These are phyloP conservation scores for Taphrina sp. DNA, from an alignment of 1,139 yeast genomes.

Conservation along the genomic window DNA sequence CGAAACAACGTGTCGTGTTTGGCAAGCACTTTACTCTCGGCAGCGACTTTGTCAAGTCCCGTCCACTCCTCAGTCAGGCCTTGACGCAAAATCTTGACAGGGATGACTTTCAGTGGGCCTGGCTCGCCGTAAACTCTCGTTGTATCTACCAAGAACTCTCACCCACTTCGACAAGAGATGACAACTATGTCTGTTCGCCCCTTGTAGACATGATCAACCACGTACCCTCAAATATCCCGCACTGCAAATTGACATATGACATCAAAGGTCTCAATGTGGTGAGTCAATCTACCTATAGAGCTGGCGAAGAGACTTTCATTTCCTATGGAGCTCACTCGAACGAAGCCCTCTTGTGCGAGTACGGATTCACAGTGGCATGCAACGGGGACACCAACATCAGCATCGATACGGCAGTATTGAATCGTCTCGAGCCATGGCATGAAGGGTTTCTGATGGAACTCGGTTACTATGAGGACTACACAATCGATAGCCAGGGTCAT, in stretches of 20 bases:
- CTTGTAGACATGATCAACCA: constrained; percentile 34
- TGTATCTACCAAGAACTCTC: constrained; percentile 31
- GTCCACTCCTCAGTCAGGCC: not conserved
- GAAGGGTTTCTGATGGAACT: not conserved
- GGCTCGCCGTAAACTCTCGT: constrained; percentile 33
- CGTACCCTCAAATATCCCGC: constrained; percentile 14
- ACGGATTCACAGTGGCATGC: constrained; percentile 27
- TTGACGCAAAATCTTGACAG: not conserved
- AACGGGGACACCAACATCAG: constrained; percentile 15
- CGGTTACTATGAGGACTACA: constrained; percentile 31
- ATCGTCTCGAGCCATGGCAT: constrained; percentile 1
- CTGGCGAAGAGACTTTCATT: constrained; percentile 27
- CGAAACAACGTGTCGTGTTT: constrained; percentile 4
- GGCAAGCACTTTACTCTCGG: constrained; percentile 8
- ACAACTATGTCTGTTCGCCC: constrained; percentile 31
- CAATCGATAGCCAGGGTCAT: constrained; percentile 11
- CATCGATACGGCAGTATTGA: constrained; percentile 7
- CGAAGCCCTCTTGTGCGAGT: constrained; percentile 28
- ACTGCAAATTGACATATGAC: constrained; percentile 16
- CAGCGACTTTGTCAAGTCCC: not conserved
- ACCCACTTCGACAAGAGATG: constrained; percentile 18
- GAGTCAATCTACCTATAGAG: constrained; percentile 12
- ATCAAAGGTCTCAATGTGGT: constrained; percentile 17
- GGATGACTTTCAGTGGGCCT: constrained; percentile 28
- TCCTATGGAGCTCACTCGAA: constrained; percentile 33